Evolutionary conservation across 257 asterid species (phyloP), one percentile per base, ranked within the genome.

Genomic region (Scutellaria barbata): DNA sequence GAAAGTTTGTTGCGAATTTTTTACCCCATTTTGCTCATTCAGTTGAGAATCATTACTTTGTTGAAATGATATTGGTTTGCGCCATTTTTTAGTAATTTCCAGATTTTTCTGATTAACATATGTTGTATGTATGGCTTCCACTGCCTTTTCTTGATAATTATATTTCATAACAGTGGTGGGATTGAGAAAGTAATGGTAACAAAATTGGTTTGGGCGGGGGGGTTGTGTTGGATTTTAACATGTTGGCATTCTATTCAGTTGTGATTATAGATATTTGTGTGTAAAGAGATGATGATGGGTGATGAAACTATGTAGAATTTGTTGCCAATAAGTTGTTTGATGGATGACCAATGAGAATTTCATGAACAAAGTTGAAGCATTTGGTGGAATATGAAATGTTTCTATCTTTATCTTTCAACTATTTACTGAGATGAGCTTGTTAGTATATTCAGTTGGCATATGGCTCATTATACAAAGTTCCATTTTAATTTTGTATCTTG

Each of bases 281-380:
- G 42, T 25, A 6, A 37, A 12, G 53, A 7, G 46, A 20, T 3
- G 10, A 7, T 39, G 22, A 47, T 47, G 46, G 69, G 25, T 30
- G 71, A 11, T 42, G 40, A 48, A 16, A 17, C 69, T 18, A 37
- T 20, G 35, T 40, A 1, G 47, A 43, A n/a, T 63, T 46, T 47
- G 60, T 43, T 68, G 76, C 67, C 40, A 62, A 35, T 16, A 1
- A 69, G 4, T 1, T 69, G 68, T 54, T 69, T 63, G 76, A 69
- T 52, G 68, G 9, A 54, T 12, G 33, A 40, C 67, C 55, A 9
- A 42, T 68, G 22, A 68, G 60, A 68, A 20, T 47, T 39, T 57
- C 18, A 13, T 10, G n/a, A 56, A 17, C 42, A 47, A 17, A 45
- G 50, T 35, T 39, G 35, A 37, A 12, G 47, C 30, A 35, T 66